These are phyloP conservation scores for Saccharomycopsis javanensis DNA, from an alignment of 805 yeast species.

Conservation along the genomic window DNA sequence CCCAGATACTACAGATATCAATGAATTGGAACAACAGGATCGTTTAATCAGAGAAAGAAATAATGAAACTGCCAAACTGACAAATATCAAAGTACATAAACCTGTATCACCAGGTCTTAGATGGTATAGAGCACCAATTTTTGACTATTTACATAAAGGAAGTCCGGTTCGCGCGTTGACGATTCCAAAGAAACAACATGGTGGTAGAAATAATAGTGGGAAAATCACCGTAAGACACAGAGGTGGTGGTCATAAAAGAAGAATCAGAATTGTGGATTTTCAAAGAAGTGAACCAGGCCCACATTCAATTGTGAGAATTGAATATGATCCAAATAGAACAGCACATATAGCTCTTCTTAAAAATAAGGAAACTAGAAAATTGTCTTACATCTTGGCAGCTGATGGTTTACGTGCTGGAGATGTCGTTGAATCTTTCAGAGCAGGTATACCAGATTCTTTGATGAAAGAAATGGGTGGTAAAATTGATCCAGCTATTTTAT, in stretches of 20 bases:
- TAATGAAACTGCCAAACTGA: constrained; percentile 59
- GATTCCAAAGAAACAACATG: constrained; percentile 53
- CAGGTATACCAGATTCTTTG: constrained; percentile 73
- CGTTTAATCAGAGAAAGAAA: constrained; percentile 60
- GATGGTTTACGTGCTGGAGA: constrained; percentile 94
- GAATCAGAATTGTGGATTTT: constrained; percentile 77
- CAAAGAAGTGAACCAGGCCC: constrained; percentile 57
- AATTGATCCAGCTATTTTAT: constrained; percentile 82
- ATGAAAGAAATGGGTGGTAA: constrained; percentile 81
- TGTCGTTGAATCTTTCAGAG: constrained; percentile 75
- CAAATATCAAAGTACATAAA: constrained; percentile 62
- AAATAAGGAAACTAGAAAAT: constrained; percentile 48
- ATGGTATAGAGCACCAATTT: constrained; percentile 82
- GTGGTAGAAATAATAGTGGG: constrained; percentile 89
- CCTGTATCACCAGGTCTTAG: constrained; percentile 81
- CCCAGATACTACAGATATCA: constrained; percentile 39
- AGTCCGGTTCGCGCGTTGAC: constrained; percentile 68
- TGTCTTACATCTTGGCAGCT: constrained; percentile 79
- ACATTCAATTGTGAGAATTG: constrained; percentile 77
- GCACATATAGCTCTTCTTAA: constrained; percentile 84
- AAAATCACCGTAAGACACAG: constrained; percentile 85
- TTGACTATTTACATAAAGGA: constrained; percentile 80
- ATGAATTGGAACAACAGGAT: constrained; percentile 76
- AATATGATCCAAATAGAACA: constrained; percentile 90
- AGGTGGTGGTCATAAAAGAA: constrained; percentile 93